These are phyloP conservation scores for Erodium trifolium DNA, from an alignment of 441 rosid genomes.

Conservation along the genomic window DNA sequence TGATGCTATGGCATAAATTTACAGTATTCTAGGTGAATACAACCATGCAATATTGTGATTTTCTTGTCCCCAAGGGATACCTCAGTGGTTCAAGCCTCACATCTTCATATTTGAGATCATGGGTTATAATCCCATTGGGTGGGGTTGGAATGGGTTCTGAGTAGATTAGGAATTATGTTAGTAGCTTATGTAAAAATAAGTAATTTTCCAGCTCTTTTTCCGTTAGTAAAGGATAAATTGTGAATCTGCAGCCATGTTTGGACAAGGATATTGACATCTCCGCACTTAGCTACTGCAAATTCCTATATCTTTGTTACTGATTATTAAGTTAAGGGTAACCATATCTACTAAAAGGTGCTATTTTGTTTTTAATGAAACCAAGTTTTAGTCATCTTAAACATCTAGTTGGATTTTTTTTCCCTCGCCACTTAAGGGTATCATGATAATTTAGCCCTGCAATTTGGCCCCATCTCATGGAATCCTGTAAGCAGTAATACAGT, in stretches of 20 bases:
- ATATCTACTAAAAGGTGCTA: background rate
- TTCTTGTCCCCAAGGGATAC: background rate
- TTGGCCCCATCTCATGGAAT: no score
- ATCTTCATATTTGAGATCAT: no score
- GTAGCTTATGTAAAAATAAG: no score
- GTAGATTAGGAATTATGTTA: no score
- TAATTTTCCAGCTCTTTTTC: background rate
- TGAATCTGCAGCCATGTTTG: background rate
- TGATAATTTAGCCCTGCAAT: no score
- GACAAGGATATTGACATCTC: background rate
- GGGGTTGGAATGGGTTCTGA: no score
- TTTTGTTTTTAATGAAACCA: background rate
- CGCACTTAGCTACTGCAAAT: background rate
- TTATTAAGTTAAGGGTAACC: background rate
- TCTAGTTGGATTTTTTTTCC: background rate
- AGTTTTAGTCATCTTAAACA: background rate
- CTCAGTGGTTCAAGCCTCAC: no score
- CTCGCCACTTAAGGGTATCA: background rate
- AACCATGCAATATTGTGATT: background rate
- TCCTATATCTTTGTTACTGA: background rate
- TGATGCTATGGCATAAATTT: background rate
- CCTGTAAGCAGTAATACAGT: no score
- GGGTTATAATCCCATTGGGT: no score
- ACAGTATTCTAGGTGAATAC: background rate
- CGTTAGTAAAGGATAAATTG: background rate